A percentile compares a stretch with the other conserved stretches of the same genome.
Evolutionary conservation across 345 rosid species (phyloP).

Genomic region (Microthlaspi erraticum): DNA sequence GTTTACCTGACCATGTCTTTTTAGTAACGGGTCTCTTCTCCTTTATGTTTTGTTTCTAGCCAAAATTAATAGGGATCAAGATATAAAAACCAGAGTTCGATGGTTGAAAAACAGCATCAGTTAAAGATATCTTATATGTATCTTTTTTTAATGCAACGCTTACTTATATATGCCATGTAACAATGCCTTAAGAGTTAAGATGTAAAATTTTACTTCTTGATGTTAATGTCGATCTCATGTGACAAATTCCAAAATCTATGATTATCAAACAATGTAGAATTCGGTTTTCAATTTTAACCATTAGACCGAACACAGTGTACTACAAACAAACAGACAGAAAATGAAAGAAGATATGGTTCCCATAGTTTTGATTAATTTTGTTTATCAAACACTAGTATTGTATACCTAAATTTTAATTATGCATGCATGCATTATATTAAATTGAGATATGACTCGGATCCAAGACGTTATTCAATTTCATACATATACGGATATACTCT

Average conservation of each 20-base stretch:
- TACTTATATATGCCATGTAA: background rate
- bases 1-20: conserved; percentile 49
- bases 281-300: background rate
- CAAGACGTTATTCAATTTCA: conserved; percentile 21
- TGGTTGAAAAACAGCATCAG: conserved; percentile 11
- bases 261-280: background rate
- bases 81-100: conserved; percentile 8
- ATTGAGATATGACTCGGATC: conserved; percentile 38
- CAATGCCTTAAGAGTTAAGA: background rate
- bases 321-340: background rate
- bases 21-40: conserved; percentile 34
- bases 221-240: background rate
- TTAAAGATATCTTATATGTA: conserved; percentile 1
- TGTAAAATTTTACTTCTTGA: background rate
- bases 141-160: background rate
- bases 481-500: conserved; percentile 4
- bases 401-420: background rate
- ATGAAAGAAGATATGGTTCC: background rate
- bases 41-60: conserved; percentile 37
- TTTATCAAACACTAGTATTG: conserved; percentile 8
- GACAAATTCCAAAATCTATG: background rate
- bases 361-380: conserved; percentile 6
- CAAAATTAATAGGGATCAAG: conserved; percentile 20
- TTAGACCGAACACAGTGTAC: background rate
- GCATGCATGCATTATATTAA: conserved; percentile 25